phyloP scores from a whole-genome alignment of 78 protist genomes.

The Dictyostelium firmibasis region DNA sequence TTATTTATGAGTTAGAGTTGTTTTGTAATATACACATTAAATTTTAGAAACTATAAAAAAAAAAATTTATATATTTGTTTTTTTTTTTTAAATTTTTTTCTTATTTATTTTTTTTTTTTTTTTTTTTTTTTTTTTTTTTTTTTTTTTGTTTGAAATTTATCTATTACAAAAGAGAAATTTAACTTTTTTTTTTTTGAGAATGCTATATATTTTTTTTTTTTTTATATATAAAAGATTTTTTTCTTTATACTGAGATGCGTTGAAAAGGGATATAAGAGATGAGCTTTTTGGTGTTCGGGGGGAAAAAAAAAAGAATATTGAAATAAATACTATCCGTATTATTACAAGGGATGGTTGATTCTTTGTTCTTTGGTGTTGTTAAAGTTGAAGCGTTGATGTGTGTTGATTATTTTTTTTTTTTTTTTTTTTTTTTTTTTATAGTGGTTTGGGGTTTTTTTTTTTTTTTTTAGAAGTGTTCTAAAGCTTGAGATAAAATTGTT shows the following conservation, averaged over 20 bases:
- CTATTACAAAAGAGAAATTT: background rate
- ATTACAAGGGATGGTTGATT: background rate
- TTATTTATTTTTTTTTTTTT: background rate
- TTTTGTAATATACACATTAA: constrained; percentile 1
- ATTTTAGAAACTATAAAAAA: background rate
- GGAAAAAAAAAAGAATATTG: background rate
- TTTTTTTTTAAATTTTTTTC: background rate
- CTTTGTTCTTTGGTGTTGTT: background rate
- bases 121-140: background rate
- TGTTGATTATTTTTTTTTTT: background rate
- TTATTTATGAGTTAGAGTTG: background rate
- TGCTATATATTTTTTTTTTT: background rate
- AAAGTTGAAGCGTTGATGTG: no score
- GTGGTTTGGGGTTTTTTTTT: background rate
- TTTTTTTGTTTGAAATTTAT: no score
- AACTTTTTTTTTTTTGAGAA: background rate
- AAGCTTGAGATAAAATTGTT: constrained; percentile 72
- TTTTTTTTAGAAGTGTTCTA: constrained; percentile 66
- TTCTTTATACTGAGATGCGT: background rate
- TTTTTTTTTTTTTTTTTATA: background rate
- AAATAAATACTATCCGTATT: background rate
- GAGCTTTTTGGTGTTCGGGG: background rate
- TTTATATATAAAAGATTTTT: background rate
- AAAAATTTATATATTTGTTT: background rate
- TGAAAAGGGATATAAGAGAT: background rate